Conservation (phyloP, 805 yeast species). For the Barnettozyma wickerhamii region DNA sequence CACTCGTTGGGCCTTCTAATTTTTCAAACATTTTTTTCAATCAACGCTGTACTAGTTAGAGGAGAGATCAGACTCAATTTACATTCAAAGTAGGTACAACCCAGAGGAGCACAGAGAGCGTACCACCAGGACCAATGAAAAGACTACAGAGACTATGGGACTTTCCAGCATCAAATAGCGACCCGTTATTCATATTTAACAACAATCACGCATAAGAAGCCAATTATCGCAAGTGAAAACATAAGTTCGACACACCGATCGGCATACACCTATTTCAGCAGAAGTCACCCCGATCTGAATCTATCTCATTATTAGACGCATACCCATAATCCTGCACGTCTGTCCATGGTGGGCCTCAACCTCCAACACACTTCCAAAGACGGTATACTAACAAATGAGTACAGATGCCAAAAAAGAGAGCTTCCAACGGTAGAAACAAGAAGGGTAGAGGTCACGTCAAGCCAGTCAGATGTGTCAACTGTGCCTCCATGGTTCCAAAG, state of each 20-base stretch:
- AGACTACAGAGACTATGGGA: no score
- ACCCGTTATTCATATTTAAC: no score
- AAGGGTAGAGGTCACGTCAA: conserved; percentile 99
- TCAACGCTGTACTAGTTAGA: background rate
- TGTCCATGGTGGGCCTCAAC: no score
- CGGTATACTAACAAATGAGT: conserved; percentile 17
- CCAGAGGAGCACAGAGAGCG: background rate
- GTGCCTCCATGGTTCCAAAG: conserved; percentile 99
- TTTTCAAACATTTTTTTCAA: conserved; percentile 5
- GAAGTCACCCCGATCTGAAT: no score
- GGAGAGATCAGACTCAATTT: conserved; percentile 7
- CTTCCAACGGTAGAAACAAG: conserved; percentile 99
- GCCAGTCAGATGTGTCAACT: conserved; percentile 99
- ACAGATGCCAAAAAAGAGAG: conserved; percentile 99
- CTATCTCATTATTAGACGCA: no score
- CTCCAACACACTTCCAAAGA: no score
- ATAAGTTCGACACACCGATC: no score
- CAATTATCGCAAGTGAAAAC: no score
- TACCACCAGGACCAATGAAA: background rate
- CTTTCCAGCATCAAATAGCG: no score
- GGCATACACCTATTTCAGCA: no score
- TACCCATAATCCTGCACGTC: no score
- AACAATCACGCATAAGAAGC: no score
- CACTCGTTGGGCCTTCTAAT: background rate
- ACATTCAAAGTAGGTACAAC: conserved; percentile 9